A percentile compares a stretch with the other conserved stretches of the same genome.
Conservation (phyloP, 2,329 filamentous ascomycete genomes). For the Curvularia verruculosa region DNA sequence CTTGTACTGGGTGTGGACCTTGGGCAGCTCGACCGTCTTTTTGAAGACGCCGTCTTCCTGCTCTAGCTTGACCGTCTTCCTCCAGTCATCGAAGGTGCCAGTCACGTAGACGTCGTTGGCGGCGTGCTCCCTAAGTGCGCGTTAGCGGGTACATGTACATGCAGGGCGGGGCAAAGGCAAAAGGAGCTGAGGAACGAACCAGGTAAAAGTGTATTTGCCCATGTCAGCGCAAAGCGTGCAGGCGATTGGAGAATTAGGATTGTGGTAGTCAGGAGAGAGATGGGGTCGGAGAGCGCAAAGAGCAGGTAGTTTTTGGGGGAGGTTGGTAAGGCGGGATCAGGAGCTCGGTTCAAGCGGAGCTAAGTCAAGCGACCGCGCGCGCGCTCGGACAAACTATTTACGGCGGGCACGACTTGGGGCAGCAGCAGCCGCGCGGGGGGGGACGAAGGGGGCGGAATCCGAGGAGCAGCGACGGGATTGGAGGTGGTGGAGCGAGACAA, state of each 20-base stretch:
- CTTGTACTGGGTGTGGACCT: slow-evolving; percentile 89
- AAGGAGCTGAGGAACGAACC: slow-evolving; percentile 59
- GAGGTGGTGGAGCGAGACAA: slow-evolving; percentile 11
- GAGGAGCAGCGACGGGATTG: slow-evolving; percentile 19
- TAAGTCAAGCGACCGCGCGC: slow-evolving; percentile 31
- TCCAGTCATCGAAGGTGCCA: slow-evolving; percentile 94
- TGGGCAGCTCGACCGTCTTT: slow-evolving; percentile 78
- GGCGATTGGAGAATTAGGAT: slow-evolving; percentile 22
- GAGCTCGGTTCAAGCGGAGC: slow-evolving; percentile 29
- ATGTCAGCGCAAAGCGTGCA: slow-evolving; percentile 51
- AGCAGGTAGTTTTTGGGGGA: slow-evolving; percentile 27
- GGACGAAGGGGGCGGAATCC: slow-evolving; percentile 15
- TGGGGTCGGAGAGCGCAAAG: slow-evolving; percentile 33
- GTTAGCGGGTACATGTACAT: slow-evolving; percentile 25
- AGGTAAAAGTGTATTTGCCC: slow-evolving; percentile 74
- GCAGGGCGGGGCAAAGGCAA: not conserved
- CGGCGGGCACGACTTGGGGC: slow-evolving; percentile 25
- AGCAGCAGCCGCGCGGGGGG: slow-evolving; percentile 15
- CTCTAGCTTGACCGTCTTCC: slow-evolving; percentile 81
- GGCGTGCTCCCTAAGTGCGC: slow-evolving; percentile 71
- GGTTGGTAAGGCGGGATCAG: slow-evolving; percentile 34
- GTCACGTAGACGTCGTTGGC: slow-evolving; percentile 92
- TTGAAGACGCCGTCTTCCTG: slow-evolving; percentile 74
- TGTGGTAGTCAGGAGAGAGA: slow-evolving; percentile 31
- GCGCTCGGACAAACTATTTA: slow-evolving; percentile 30